These are phyloP conservation scores for Fusarium sp. DNA, from an alignment of 2,329 filamentous ascomycete genomes.

Conservation along the genomic window DNA sequence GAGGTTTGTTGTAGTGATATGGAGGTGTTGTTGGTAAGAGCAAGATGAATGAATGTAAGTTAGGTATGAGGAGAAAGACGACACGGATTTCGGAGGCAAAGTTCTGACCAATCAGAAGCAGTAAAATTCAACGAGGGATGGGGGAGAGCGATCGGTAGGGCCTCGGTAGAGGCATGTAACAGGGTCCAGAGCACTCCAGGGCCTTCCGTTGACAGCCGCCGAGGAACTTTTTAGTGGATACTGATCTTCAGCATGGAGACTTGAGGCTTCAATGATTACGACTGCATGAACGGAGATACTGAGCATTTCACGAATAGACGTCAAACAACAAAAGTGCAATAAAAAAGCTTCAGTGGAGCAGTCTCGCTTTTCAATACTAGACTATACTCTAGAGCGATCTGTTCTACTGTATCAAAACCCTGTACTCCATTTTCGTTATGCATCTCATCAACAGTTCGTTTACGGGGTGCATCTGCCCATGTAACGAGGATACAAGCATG, in stretches of 20 bases:
- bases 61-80: conserved; percentile 37
- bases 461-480: conserved; percentile 84
- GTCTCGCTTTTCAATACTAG: conserved; percentile 27
- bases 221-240: conserved; percentile 25
- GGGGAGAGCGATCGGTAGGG: conserved; percentile 37
- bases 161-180: conserved; percentile 41
- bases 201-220: conserved; percentile 38
- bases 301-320: neutral
- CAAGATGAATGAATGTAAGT: conserved; percentile 8
- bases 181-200: conserved; percentile 32
- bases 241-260: neutral
- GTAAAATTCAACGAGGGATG: conserved; percentile 40
- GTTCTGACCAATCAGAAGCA: conserved; percentile 46
- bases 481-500: conserved; percentile 81
- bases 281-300: conserved; percentile 19
- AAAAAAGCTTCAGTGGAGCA: conserved; percentile 21
- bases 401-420: conserved; percentile 21
- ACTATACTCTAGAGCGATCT: conserved; percentile 22
- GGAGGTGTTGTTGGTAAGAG: conserved; percentile 4
- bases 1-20: conserved; percentile 9
- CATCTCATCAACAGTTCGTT: conserved; percentile 21
- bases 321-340: neutral
- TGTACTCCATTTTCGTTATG: conserved; percentile 32
- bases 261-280: conserved; percentile 16
- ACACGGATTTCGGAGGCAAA: conserved; percentile 38